A percentile compares a stretch with the other conserved stretches of the same genome.
phyloP scores from a whole-genome alignment of 192 early-diverging fungal species.

The Coemansia sp. region DNA sequence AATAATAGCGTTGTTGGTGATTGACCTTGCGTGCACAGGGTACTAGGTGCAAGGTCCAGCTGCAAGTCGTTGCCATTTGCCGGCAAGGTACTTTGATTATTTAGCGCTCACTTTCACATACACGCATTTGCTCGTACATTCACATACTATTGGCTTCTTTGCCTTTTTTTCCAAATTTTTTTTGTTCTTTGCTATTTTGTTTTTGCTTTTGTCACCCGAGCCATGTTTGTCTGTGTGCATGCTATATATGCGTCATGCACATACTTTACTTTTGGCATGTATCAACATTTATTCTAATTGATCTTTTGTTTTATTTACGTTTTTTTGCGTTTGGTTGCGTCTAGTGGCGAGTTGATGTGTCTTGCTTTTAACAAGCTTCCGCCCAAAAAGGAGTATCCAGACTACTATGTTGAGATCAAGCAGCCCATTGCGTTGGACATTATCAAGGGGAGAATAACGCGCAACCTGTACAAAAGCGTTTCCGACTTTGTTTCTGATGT shows the following conservation, averaged over 20 bases:
- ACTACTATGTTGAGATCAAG: slow-evolving; percentile 88
- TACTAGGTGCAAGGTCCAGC: background rate
- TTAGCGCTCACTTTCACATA: background rate
- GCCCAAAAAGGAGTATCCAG: slow-evolving; percentile 73
- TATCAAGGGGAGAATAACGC: slow-evolving; percentile 77
- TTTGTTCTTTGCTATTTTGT: background rate
- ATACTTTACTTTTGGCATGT: no score
- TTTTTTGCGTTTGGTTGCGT: slow-evolving; percentile 10
- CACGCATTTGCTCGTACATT: background rate
- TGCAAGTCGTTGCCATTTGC: background rate
- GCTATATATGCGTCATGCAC: no score
- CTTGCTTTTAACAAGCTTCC: slow-evolving; percentile 62
- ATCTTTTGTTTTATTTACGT: background rate
- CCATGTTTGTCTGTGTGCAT: no score
- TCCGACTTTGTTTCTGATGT: slow-evolving; percentile 76
- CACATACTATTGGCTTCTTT: background rate
- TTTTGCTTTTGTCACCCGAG: no score
- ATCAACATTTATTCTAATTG: background rate
- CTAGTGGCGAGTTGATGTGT: slow-evolving; percentile 47
- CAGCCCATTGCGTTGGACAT: slow-evolving; percentile 88
- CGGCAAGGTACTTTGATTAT: background rate
- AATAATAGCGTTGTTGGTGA: background rate
- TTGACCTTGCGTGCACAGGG: no score
- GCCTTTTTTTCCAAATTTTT: background rate
- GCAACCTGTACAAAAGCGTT: slow-evolving; percentile 63